Evolutionary conservation across 345 rosid species (phyloP), one percentile per base, ranked within the genome.

Genomic region (Raphanus sativus): DNA sequence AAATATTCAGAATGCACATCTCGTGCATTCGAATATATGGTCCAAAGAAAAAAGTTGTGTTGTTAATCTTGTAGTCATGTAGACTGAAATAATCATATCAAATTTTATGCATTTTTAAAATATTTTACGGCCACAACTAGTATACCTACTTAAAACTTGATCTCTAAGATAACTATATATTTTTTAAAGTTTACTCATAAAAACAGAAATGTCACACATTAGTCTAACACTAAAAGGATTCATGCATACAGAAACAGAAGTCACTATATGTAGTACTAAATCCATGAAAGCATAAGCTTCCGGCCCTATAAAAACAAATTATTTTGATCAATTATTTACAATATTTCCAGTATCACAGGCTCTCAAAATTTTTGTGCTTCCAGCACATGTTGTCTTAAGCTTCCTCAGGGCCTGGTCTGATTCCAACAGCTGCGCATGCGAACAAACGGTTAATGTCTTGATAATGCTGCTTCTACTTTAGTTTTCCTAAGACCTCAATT

Each of bases 1-100:
- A 58, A 70, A 8, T 7, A 68, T 79, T 68, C 63, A 67, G 74
- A 74, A 74, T 74, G 78, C 75, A 79, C 82, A 79, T 4, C 82
- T 79, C 82, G 82, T 79, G 82, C 82, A 79, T 79, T 74, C 75
- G 81, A 72, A 60, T 72, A 66, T 15, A 29, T 78, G 69, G 77
- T 78, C 58, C 12, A 38, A 10, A 38, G 12, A 38, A 58, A 29
- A 64, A 75, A 54, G 12, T 56, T 40, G 28, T 62, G 36, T 25
- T 32, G 7, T n/a, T 32, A 32, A 6, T 32, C 9, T 34, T 34
- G 9, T 32, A 32, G 5, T 32, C 6, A 4, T 69, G 25, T 29
- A 17, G 2, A 32, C n/a, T 1, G 1, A 59, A 59, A 42, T 2
- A 42, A 29, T 45, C 24, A 42, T 75, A 42, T 21, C 12, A 67